Conservation (phyloP, 768 basidiomycete species). For the Boletus insuetus region DNA sequence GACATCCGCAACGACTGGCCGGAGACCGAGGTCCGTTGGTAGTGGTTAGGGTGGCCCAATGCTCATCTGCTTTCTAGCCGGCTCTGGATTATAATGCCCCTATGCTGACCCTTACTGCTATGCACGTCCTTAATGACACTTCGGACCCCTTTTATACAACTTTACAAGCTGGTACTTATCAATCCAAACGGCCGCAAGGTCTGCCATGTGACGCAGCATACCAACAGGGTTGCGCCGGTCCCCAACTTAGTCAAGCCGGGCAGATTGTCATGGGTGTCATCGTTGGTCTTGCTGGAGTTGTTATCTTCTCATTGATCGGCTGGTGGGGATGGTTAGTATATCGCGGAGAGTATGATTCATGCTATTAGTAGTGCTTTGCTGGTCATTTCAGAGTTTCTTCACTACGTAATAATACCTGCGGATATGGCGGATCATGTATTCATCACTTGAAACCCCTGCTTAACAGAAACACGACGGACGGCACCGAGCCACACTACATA, state of each 20-base stretch:
- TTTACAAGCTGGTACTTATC: constrained; percentile 66
- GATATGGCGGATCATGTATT: not conserved
- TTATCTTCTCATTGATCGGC: constrained; percentile 47
- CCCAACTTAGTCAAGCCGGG: constrained; percentile 54
- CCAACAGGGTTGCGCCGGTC: constrained; percentile 46
- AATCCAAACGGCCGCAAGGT: constrained; percentile 57
- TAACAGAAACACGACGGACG: not conserved
- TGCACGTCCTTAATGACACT: constrained; percentile 64
- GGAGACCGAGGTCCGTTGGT: constrained; percentile 65
- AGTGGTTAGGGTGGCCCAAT: not conserved
- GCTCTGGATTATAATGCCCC: constrained; percentile 92
- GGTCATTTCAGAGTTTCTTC: not conserved
- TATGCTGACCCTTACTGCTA: constrained; percentile 80
- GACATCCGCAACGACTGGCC: constrained; percentile 90
- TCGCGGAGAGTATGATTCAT: constrained; percentile 22
- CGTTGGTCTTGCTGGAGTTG: constrained; percentile 57
- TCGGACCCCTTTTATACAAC: constrained; percentile 77
- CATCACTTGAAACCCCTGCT: not conserved
- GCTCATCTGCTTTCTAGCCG: constrained; percentile 39
- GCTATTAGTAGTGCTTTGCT: constrained; percentile 16
- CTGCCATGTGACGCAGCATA: constrained; percentile 78
- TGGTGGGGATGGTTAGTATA: constrained; percentile 35
- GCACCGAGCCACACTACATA: not conserved
- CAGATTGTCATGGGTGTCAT: constrained; percentile 71
- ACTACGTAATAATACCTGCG: not conserved